These are phyloP conservation scores for Euphrasia arctica DNA, from an alignment of 305 asterid species.

Conservation along the genomic window DNA sequence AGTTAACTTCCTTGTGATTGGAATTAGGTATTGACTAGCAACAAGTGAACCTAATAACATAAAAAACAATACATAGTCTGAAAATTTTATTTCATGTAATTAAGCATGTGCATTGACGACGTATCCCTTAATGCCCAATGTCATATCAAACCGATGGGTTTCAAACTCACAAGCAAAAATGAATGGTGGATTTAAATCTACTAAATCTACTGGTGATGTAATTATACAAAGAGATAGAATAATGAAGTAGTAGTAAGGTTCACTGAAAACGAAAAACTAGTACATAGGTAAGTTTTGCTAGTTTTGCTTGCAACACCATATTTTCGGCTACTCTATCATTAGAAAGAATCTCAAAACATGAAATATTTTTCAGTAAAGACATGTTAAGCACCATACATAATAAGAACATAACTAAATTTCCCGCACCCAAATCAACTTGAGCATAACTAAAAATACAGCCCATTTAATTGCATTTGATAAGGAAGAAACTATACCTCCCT, in stretches of 20 bases:
- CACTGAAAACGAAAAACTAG: too few relatives aligned
- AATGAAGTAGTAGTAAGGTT: too few relatives aligned
- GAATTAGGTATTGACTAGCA: background rate
- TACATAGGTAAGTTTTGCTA: background rate
- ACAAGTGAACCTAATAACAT: slow-evolving; percentile 2
- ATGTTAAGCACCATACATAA: slow-evolving; percentile 2
- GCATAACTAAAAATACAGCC: background rate
- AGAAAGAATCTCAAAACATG: slow-evolving; percentile 1
- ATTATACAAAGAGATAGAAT: background rate
- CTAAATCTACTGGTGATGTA: background rate
- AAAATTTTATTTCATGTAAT: background rate
- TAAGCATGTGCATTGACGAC: background rate
- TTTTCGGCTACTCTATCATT: background rate
- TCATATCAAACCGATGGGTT: slow-evolving; percentile 1
- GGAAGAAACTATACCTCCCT: slow-evolving; percentile 45
- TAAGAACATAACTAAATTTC: background rate
- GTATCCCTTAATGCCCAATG: background rate
- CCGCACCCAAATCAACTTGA: slow-evolving; percentile 1
- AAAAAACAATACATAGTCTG: background rate
- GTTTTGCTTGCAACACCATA: background rate
- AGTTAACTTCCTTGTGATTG: background rate
- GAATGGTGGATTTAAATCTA: background rate
- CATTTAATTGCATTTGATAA: background rate
- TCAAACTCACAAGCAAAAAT: background rate
- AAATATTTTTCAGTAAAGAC: background rate